These are phyloP conservation scores for Globisporangium camurandrum DNA, from an alignment of 352 stramenopile species.

Conservation along the genomic window DNA sequence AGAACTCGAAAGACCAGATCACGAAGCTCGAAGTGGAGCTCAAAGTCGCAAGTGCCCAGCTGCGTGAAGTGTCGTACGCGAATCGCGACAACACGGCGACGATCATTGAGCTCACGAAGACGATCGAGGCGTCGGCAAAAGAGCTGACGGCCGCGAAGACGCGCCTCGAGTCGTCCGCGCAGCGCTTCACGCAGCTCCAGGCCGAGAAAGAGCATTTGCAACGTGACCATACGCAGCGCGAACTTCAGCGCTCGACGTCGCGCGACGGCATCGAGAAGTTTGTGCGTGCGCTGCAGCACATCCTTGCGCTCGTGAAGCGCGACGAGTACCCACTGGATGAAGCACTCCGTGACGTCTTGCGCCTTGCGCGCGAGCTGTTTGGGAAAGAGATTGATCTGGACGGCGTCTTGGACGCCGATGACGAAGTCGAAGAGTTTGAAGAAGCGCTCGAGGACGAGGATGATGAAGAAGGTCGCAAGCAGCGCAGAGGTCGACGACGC, in stretches of 20 bases:
- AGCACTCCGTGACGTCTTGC: conserved; percentile 59
- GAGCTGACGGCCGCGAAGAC: conserved; percentile 33
- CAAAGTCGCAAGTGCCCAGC: conserved; percentile 56
- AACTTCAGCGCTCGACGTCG: conserved; percentile 45
- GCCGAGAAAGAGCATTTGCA: conserved; percentile 55
- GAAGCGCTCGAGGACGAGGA: conserved; percentile 54
- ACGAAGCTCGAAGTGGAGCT: conserved; percentile 78
- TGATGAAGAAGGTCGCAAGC: conserved; percentile 18
- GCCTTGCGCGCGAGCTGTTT: conserved; percentile 52
- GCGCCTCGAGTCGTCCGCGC: conserved; percentile 29
- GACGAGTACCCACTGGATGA: conserved; percentile 78
- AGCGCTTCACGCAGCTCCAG: conserved; percentile 30
- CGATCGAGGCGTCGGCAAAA: conserved; percentile 36
- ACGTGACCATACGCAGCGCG: conserved; percentile 44
- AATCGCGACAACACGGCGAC: conserved; percentile 62
- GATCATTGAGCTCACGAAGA: conserved; percentile 56
- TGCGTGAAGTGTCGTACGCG: conserved; percentile 68
- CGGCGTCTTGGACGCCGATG: conserved; percentile 49
- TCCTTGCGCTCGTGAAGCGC: conserved; percentile 63
- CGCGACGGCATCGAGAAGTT: conserved; percentile 45
- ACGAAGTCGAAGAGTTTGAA: conserved; percentile 52
- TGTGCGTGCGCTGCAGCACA: conserved; percentile 51
- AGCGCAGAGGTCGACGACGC: conserved; percentile 15
- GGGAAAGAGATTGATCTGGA: conserved; percentile 38
- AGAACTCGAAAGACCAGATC: conserved; percentile 70